These are phyloP conservation scores for Alternaria atra DNA, from an alignment of 2,329 filamentous ascomycete genomes.

Conservation along the genomic window DNA sequence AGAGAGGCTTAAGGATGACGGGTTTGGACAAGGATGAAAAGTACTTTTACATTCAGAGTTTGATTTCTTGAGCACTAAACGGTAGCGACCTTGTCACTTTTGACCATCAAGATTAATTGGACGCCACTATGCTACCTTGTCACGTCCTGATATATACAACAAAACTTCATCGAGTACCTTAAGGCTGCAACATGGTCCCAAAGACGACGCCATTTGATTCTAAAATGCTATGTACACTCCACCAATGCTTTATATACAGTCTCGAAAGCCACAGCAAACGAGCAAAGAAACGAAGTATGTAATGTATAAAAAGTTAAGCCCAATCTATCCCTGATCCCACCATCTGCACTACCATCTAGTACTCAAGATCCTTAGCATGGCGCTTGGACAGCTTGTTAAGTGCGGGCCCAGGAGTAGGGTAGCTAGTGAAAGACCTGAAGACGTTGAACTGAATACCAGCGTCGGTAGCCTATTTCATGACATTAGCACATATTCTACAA, in stretches of 20 bases:
- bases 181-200: background rate
- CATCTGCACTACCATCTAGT: background rate
- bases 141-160: background rate
- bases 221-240: constrained; percentile 1
- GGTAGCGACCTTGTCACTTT: too few relatives aligned
- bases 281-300: background rate
- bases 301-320: background rate
- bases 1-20: background rate
- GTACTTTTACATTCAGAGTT: background rate
- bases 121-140: background rate
- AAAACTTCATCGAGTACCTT: background rate
- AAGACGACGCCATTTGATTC: background rate
- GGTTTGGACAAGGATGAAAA: accelerated
- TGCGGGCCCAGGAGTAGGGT: constrained; percentile 48
- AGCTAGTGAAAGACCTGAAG: constrained; percentile 41
- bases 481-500: background rate
- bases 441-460: constrained; percentile 55
- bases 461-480: constrained; percentile 32
- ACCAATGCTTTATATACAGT: background rate
- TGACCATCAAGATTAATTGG: too few relatives aligned
- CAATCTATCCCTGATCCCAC: background rate
- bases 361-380: constrained; percentile 15
- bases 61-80: too few relatives aligned
- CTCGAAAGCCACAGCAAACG: background rate
- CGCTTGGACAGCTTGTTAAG: constrained; percentile 32